Conservation (phyloP, 1,139 yeast genomes). For the Trichomonascaceae sp. region DNA sequence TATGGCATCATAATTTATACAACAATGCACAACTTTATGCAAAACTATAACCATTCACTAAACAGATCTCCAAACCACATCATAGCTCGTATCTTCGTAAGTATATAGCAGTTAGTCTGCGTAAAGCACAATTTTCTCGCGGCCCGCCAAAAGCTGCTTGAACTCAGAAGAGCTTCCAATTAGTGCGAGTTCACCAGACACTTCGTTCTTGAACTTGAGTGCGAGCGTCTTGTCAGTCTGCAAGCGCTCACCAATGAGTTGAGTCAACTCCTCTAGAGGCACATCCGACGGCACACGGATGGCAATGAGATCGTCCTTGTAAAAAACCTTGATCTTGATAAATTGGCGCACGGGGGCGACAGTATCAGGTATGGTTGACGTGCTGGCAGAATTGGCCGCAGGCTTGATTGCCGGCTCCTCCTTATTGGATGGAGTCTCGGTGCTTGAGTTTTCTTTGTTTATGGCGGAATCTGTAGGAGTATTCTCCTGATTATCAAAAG, state of each 20-base stretch:
- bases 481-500: neutral
- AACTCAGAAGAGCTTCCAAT: neutral
- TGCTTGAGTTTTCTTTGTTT: no score
- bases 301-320: conserved; percentile 84
- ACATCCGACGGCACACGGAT: conserved; percentile 55
- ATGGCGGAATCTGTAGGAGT: no score
- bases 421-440: no score
- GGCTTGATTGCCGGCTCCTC: neutral
- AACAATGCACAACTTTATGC: no score
- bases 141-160: neutral
- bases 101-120: neutral
- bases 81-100: no score
- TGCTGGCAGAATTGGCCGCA: neutral
- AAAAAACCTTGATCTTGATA: conserved; percentile 73
- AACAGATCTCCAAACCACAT: no score
- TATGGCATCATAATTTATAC: neutral
- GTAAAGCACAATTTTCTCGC: neutral
- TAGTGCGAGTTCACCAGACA: neutral
- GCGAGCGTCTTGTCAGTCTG: conserved; percentile 9
- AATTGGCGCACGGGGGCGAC: conserved; percentile 3
- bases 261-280: conserved; percentile 46
- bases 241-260: conserved; percentile 55
- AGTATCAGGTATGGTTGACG: neutral
- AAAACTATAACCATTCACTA: no score
- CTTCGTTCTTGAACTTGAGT: neutral